Evolutionary conservation across 108 stramenopile genomes (phyloP), one percentile per base, ranked within the genome.

Genomic region (Phaeodactylum tricornutum): DNA sequence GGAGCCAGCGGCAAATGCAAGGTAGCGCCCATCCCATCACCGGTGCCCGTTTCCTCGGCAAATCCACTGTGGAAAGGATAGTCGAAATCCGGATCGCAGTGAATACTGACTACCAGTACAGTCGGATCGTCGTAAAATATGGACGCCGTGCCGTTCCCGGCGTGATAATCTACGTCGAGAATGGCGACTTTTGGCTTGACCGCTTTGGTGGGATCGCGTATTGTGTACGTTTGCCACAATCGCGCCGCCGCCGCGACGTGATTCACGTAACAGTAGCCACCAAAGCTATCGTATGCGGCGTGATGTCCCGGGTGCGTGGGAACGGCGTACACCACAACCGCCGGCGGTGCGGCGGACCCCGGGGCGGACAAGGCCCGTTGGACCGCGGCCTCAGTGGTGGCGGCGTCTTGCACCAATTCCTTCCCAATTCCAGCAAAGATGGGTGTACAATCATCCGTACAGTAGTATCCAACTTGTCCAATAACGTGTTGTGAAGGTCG

Each of bases 301-400:
- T 89, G 87, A 53, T 89, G 87, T 8, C 87, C 87, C 7, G 81
- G 87, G 68, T 85, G 83, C 4, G 87, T 89, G 12, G 72, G 59
- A 32, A 80, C 35, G 32, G 79, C 76, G 65, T 83, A 83, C 2
- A 67, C 73, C 2, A 62, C 67, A 2, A 32, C 31, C n/a, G n/a
- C n/a, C n/a, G n/a, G n/a, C n/a, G n/a, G n/a, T n/a, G n/a, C n/a
- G 12, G 8, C n/a, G n/a, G n/a, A n/a, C n/a, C n/a, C n/a, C n/a
- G n/a, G n/a, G 3, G 9, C 2, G 72, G n/a, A n/a, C n/a, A n/a
- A n/a, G n/a, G n/a, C 60, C 16, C 22, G 19, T 23, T 71, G 45
- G 2, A 75, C 71, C 1, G 81, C 78, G 4, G 28, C 47, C 6
- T 67, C 49, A 17, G 84, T 54, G 7, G 72, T 53, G 7, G 39